Percentiles rank a stretch among this genome's conserved stretches.
Conservation (phyloP, 495 filamentous ascomycete species). For the Lasiosphaeria ovina region DNA sequence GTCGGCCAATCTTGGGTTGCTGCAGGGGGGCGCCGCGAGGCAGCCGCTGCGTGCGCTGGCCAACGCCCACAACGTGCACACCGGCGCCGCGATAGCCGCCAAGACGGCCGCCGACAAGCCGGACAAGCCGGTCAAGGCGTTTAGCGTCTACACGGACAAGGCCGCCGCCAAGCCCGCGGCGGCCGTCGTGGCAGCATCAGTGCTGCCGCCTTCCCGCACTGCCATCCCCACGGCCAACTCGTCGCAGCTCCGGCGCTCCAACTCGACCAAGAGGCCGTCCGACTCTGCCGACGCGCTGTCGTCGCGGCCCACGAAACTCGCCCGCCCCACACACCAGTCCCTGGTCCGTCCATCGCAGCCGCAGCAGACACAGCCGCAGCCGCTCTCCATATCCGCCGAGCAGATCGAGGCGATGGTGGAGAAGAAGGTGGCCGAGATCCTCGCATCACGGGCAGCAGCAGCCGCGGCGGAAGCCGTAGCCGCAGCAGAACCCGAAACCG, state of each 20-base stretch:
- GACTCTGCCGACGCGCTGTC: conserved; percentile 30
- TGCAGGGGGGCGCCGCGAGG: conserved; percentile 51
- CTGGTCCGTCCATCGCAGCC: conserved; percentile 10
- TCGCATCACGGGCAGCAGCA: conserved; percentile 67
- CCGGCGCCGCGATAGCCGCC: conserved; percentile 35
- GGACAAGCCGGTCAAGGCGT: conserved; percentile 78
- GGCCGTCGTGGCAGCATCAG: conserved; percentile 10
- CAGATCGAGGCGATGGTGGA: conserved; percentile 89
- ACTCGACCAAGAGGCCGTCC: conserved; percentile 45
- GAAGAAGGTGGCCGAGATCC: conserved; percentile 82
- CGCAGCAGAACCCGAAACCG: conserved; percentile 30
- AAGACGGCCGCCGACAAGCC: conserved; percentile 48
- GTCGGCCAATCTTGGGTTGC: conserved; percentile 32
- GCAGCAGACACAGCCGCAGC: conserved; percentile 37
- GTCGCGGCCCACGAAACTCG: conserved; percentile 43
- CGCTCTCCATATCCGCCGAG: conserved; percentile 61
- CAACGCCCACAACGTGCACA: conserved; percentile 60
- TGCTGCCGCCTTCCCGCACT: conserved; percentile 14
- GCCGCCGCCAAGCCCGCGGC: conserved; percentile 39
- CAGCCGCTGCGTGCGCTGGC: conserved; percentile 77
- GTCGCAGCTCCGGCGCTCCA: conserved; percentile 35
- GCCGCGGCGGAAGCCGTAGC: conserved; percentile 39
- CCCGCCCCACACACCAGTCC: conserved; percentile 36
- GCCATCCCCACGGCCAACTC: conserved; percentile 30
- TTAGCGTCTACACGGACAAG: conserved; percentile 78